These are phyloP conservation scores for Penicillium corylophilum DNA, from an alignment of 2,329 filamentous ascomycete species.

Conservation along the genomic window DNA sequence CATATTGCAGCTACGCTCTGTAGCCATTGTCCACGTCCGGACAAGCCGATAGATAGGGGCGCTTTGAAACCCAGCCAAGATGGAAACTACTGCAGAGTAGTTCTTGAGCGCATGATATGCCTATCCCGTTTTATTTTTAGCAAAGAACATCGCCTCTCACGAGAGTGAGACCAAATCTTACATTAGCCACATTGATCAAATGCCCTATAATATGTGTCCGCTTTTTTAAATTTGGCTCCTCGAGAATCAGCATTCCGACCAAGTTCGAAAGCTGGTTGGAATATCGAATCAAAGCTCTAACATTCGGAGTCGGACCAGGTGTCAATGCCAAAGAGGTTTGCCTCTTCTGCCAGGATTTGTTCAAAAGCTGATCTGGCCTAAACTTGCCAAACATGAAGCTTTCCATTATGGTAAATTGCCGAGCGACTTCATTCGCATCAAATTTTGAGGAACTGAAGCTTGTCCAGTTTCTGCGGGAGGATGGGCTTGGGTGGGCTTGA, in stretches of 20 bases:
- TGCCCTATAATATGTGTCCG: slow-evolving; percentile 93
- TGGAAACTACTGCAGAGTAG: slow-evolving; percentile 90
- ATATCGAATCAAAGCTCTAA: slow-evolving; percentile 88
- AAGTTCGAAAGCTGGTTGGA: too few species aligned
- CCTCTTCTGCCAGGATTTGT: slow-evolving; percentile 97
- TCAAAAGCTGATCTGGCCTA: slow-evolving; percentile 85
- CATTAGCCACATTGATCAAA: slow-evolving; percentile 88
- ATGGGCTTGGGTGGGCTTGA: slow-evolving; percentile 79
- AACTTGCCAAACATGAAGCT: slow-evolving; percentile 87
- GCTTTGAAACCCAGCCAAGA: slow-evolving; percentile 87
- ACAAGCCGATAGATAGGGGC: slow-evolving; percentile 90
- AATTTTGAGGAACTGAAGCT: slow-evolving; percentile 92
- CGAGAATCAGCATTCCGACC: too few species aligned
- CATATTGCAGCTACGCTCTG: too few species aligned
- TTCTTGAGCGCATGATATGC: slow-evolving; percentile 99
- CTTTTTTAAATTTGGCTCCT: slow-evolving; percentile 98
- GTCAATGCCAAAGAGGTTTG: slow-evolving; percentile 52
- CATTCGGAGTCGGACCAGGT: slow-evolving; percentile 75
- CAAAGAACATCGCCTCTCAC: background rate
- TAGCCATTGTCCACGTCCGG: too few species aligned
- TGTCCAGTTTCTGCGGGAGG: slow-evolving; percentile 96
- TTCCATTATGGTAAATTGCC: slow-evolving; percentile 91
- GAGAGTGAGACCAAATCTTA: slow-evolving; percentile 38
- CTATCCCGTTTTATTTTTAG: slow-evolving; percentile 44
- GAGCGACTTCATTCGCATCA: slow-evolving; percentile 88